These are phyloP conservation scores for Chloranthus sessilifolius DNA, from an alignment of 164 flowering plant species.

Conservation along the genomic window DNA sequence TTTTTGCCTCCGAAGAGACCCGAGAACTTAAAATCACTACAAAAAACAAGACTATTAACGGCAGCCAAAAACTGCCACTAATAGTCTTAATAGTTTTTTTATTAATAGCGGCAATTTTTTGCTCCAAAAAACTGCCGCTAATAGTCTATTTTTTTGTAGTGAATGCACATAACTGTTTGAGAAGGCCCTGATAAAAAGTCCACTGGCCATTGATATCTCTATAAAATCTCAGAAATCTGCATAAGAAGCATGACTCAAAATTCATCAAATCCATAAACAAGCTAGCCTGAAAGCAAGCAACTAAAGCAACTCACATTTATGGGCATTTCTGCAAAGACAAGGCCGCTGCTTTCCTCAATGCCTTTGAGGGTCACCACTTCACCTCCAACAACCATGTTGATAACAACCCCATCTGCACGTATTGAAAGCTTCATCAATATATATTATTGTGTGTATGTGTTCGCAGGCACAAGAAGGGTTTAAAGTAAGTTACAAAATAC, in stretches of 20 bases:
- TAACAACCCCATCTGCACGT: slow-evolving; percentile 89
- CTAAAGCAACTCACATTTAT: slow-evolving; percentile 50
- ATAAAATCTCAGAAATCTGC: slow-evolving; percentile 82
- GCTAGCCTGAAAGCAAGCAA: background rate
- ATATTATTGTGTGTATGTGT: too few relatives aligned
- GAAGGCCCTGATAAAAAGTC: background rate
- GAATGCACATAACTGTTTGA: background rate
- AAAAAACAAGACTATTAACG: background rate
- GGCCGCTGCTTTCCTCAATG: slow-evolving; percentile 71
- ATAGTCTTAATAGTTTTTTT: too few relatives aligned
- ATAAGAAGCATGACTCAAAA: slow-evolving; percentile 6
- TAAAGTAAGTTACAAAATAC: too few relatives aligned
- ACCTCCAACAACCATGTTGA: slow-evolving; percentile 98
- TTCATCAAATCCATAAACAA: background rate
- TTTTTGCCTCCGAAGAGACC: background rate
- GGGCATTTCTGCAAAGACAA: slow-evolving; percentile 86
- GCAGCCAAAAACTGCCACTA: background rate
- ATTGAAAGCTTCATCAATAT: slow-evolving; percentile 6
- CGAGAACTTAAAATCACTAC: background rate
- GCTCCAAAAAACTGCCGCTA: too few relatives aligned
- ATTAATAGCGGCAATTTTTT: too few relatives aligned
- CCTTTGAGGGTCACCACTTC: slow-evolving; percentile 82
- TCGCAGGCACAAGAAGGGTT: too few relatives aligned
- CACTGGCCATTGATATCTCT: slow-evolving; percentile 4
- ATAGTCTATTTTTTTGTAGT: too few relatives aligned